Base-by-base conservation (phyloP, 2,329 filamentous ascomycete species). In the Cladosporium sp. region DNA sequence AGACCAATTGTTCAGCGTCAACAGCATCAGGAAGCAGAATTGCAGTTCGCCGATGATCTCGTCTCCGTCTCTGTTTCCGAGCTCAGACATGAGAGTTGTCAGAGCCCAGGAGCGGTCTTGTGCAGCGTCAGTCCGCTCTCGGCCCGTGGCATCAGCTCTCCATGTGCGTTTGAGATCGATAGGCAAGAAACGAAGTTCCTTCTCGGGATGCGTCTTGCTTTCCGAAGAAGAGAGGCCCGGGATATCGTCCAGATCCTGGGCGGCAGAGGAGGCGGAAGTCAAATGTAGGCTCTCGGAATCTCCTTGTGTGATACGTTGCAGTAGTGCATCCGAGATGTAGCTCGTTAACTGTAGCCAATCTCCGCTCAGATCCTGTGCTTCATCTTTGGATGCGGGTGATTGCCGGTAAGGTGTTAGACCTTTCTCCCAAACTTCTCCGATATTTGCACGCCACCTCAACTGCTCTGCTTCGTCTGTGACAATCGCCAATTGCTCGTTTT, bases 1-100 rank as follows among this genome's bases (percentile, higher is more conserved):
- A 2, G 86, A 88, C 73, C 85, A 88, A 73, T 89, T 90, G 79
- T 87, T 87, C 68, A 89, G 78, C 5, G 86, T 88, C 66, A 89
- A 72, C 2, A 87, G 80, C 84, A 87, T 88, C 11, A 89, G 75
- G 70, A 89, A 89, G 36, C 82, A 82, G 71, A 89, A 87, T 69
- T 89, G 86, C 64, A 89, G 71, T 71, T 89, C 87, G 18, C 86
- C 87, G 15, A 89, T 74, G 14, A 80, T 74, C 18, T 74, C 74
- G 21, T 70, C 71, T 41, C 66, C 49, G 28, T 73, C 67, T 3
- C 38, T 68, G 36, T 75, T 73, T n/a, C 73, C 71, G 60, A 80
- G 72, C 49, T 78, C 75, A 3, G 80, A 73, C 41, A 86, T 79
- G 14, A 89, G 71, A 47, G 87, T 80, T 0, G 81, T 80, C 30